These are phyloP conservation scores for Vigna unguiculata DNA, from an alignment of 306 rosid genomes.

Conservation along the genomic window DNA sequence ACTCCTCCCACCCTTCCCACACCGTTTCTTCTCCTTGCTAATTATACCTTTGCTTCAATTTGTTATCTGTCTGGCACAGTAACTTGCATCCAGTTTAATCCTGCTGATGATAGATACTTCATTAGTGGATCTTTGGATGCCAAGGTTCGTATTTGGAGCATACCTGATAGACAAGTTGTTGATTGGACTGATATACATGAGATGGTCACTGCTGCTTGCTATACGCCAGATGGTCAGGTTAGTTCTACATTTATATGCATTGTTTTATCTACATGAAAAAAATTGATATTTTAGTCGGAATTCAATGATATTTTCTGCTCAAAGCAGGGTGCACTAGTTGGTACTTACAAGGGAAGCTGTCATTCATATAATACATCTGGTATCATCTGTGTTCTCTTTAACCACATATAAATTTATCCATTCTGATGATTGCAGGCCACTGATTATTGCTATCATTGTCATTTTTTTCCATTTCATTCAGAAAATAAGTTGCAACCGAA, in stretches of 20 bases:
- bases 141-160: constrained; percentile 95
- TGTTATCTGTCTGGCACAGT: constrained; percentile 64
- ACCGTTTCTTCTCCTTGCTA: constrained; percentile 35
- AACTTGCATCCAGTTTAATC: constrained; percentile 97
- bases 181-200: constrained; percentile 88
- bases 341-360: constrained; percentile 89
- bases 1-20: not conserved
- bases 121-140: constrained; percentile 93
- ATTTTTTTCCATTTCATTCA: constrained; percentile 42
- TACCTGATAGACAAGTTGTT: constrained; percentile 86
- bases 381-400: constrained; percentile 39
- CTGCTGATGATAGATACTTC: constrained; percentile 91
- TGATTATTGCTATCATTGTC: not conserved
- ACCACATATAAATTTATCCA: not conserved
- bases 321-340: constrained; percentile 85
- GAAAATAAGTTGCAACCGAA: constrained; percentile 82
- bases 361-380: constrained; percentile 77
- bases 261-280: not conserved
- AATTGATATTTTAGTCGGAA: constrained; percentile 1
- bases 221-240: constrained; percentile 96
- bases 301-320: constrained; percentile 45
- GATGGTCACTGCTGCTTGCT: constrained; percentile 95
- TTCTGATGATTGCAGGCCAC: constrained; percentile 23
- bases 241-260: constrained; percentile 39
- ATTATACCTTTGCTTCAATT: constrained; percentile 47